These are phyloP conservation scores for Rubia tinctorum DNA, from an alignment of 305 asterid genomes.

Conservation along the genomic window DNA sequence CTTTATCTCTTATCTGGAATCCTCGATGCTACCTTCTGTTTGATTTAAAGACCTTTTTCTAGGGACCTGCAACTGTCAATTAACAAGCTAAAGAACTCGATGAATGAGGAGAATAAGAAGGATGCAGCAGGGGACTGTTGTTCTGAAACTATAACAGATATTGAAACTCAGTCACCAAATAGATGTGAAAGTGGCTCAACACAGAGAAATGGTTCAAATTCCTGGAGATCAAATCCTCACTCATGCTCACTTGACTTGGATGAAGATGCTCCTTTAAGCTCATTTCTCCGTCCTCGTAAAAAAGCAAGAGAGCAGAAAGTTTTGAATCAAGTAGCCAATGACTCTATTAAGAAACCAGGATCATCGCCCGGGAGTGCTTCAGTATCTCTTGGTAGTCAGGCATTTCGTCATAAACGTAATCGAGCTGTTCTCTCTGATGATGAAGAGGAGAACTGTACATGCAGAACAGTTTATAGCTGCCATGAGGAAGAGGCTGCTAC, in stretches of 20 bases:
- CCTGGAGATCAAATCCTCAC: slow-evolving; percentile 35
- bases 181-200: slow-evolving; percentile 53
- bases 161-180: slow-evolving; percentile 49
- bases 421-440: slow-evolving; percentile 85
- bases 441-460: slow-evolving; percentile 47
- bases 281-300: slow-evolving; percentile 43
- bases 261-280: slow-evolving; percentile 49
- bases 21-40: slow-evolving; percentile 8
- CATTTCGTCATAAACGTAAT: slow-evolving; percentile 62
- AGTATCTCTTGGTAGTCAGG: slow-evolving; percentile 49
- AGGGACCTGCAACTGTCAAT: slow-evolving; percentile 68
- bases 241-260: slow-evolving; percentile 41
- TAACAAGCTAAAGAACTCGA: slow-evolving; percentile 57
- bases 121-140: slow-evolving; percentile 47
- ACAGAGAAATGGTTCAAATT: slow-evolving; percentile 26
- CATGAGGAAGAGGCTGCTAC: slow-evolving; percentile 63
- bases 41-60: slow-evolving; percentile 18
- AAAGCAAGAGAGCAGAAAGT: slow-evolving; percentile 35
- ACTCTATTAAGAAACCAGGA: slow-evolving; percentile 37
- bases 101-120: slow-evolving; percentile 34
- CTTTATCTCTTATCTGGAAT: slow-evolving; percentile 8
- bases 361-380: slow-evolving; percentile 45
- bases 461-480: slow-evolving; percentile 30
- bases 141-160: slow-evolving; percentile 78
- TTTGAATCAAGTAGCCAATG: slow-evolving; percentile 26